These are phyloP conservation scores for Moricandia moricandioides DNA, from an alignment of 345 rosid species.

Conservation along the genomic window DNA sequence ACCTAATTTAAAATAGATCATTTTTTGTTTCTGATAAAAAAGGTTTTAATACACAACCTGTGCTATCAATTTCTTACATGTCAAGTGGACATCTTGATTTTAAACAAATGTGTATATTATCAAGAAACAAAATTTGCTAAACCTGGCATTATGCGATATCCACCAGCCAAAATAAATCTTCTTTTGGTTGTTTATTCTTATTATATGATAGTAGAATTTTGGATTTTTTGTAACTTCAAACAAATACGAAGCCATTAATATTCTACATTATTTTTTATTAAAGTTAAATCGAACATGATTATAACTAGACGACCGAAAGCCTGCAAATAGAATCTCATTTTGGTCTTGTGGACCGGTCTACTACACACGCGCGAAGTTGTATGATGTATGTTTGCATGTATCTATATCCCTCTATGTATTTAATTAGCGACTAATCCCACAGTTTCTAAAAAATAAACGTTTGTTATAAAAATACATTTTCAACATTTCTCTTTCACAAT, in stretches of 20 bases:
- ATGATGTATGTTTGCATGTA: not conserved
- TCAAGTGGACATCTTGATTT: slow-evolving; percentile 7
- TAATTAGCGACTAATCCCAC: not conserved
- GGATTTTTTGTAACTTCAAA: not conserved
- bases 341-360: slow-evolving; percentile 22
- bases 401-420: not conserved
- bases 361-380: slow-evolving; percentile 17
- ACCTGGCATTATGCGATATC: slow-evolving; percentile 5
- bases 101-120: not conserved
- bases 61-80: slow-evolving; percentile 11
- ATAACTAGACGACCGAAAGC: slow-evolving; percentile 9
- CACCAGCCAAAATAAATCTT: not conserved
- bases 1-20: not conserved
- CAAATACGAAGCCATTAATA: not conserved
- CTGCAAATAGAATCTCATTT: slow-evolving; percentile 30
- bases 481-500: too few relatives aligned
- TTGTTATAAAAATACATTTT: too few relatives aligned
- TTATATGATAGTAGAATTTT: not conserved
- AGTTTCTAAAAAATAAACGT: too few relatives aligned
- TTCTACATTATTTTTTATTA: too few relatives aligned
- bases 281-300: not conserved
- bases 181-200: not conserved
- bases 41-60: not conserved
- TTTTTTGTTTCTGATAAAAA: not conserved
- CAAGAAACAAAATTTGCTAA: slow-evolving; percentile 1